These are phyloP conservation scores for Madurella fahalii DNA, from an alignment of 2,329 filamentous ascomycete species.

Conservation along the genomic window DNA sequence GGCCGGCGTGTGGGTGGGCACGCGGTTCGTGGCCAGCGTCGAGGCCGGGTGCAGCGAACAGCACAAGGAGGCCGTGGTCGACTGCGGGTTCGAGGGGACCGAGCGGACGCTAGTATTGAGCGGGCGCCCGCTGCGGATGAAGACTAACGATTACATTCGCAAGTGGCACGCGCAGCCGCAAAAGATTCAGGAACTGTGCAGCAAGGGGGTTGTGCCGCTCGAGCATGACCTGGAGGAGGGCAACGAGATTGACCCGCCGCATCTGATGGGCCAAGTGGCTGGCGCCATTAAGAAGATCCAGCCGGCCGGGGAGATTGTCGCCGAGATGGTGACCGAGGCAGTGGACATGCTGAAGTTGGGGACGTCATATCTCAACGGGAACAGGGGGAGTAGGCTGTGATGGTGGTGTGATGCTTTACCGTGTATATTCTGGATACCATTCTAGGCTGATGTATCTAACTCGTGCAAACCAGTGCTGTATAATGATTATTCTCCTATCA, in stretches of 20 bases:
- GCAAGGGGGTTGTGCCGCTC: slow-evolving; percentile 73
- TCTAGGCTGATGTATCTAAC: background rate
- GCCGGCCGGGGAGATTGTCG: slow-evolving; percentile 79
- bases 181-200: slow-evolving; percentile 71
- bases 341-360: slow-evolving; percentile 62
- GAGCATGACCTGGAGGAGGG: slow-evolving; percentile 78
- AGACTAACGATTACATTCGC: slow-evolving; percentile 77
- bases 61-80: slow-evolving; percentile 82
- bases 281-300: slow-evolving; percentile 72
- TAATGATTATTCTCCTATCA: too few species aligned
- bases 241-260: slow-evolving; percentile 78
- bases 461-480: too few species aligned
- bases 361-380: slow-evolving; percentile 50
- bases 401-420: background rate
- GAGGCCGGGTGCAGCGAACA: slow-evolving; percentile 77
- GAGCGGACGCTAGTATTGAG: slow-evolving; percentile 76
- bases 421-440: background rate
- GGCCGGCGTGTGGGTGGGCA: slow-evolving; percentile 88
- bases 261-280: slow-evolving; percentile 91
- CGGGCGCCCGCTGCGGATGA: slow-evolving; percentile 75
- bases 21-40: slow-evolving; percentile 76
- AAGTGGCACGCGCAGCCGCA: slow-evolving; percentile 74
- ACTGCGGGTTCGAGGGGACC: slow-evolving; percentile 75
- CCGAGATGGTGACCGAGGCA: slow-evolving; percentile 81
- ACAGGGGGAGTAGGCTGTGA: slow-evolving; percentile 40